Evolutionary conservation across 345 rosid genomes (phyloP).

Genomic region (Eucalyptus grandis): DNA sequence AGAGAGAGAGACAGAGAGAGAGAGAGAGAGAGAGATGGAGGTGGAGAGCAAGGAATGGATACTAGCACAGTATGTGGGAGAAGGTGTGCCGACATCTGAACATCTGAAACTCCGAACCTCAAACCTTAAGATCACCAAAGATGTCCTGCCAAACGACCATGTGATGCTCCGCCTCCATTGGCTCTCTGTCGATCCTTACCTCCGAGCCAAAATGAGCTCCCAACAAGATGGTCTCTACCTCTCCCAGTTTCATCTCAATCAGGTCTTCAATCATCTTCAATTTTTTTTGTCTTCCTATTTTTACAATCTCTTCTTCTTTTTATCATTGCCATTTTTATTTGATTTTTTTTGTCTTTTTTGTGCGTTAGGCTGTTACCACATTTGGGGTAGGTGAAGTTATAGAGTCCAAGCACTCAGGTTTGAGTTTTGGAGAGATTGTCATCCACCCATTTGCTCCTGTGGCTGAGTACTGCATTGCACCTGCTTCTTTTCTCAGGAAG

Average conservation of each 20-base stretch:
- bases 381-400: constrained; percentile 17
- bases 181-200: constrained; percentile 28
- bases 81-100: constrained; percentile 22
- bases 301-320: neutral
- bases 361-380: neutral
- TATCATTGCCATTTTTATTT: no score
- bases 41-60: constrained; percentile 22
- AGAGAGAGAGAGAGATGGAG: neutral
- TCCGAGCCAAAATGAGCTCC: constrained; percentile 13
- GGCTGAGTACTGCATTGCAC: constrained; percentile 5
- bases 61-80: constrained; percentile 8
- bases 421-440: constrained; percentile 4
- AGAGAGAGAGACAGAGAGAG: neutral
- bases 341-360: neutral
- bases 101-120: constrained; percentile 23
- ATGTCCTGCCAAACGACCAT: constrained; percentile 9
- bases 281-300: neutral
- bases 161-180: constrained; percentile 5
- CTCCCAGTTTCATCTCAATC: constrained; percentile 1
- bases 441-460: neutral
- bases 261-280: neutral
- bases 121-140: neutral
- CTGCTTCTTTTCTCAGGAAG: neutral
- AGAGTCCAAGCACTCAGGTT: constrained; percentile 1
- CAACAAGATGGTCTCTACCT: constrained; percentile 10